phyloP scores from a whole-genome alignment of 2,329 filamentous ascomycete genomes.

The Beauveria varroae region DNA sequence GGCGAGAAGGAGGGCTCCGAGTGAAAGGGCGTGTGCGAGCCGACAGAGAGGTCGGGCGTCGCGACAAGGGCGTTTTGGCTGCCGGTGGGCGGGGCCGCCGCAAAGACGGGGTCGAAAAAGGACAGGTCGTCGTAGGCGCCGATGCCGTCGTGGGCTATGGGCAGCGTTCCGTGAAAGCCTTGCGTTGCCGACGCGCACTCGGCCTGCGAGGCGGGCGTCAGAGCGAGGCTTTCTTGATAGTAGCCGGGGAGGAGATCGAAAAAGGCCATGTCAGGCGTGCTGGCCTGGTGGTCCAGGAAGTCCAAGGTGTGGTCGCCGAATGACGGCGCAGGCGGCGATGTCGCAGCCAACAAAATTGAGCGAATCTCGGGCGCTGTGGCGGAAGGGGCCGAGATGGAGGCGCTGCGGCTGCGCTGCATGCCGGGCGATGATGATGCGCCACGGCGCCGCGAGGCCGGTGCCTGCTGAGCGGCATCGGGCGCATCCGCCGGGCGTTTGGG shows the following conservation, averaged over 20 bases:
- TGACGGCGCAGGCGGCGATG: neutral
- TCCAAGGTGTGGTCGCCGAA: conserved; percentile 25
- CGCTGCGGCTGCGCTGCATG: neutral
- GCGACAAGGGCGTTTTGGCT: neutral
- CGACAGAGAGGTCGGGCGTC: conserved; percentile 5
- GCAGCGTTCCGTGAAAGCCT: neutral
- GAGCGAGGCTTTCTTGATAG: neutral
- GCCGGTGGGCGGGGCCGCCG: neutral
- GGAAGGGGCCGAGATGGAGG: neutral
- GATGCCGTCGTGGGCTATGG: neutral
- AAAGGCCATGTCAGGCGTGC: conserved; percentile 24
- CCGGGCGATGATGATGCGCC: neutral
- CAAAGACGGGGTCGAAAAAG: neutral
- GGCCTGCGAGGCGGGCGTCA: neutral
- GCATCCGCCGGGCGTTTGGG: conserved; percentile 42
- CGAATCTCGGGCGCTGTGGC: neutral
- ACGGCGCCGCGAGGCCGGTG: neutral
- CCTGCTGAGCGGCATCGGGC: neutral
- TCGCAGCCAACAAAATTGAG: neutral
- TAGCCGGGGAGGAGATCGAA: conserved; percentile 26
- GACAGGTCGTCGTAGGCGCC: neutral
- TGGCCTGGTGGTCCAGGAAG: conserved; percentile 25
- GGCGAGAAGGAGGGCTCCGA: conserved; percentile 7
- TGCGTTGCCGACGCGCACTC: neutral
- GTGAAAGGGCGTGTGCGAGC: conserved; percentile 2